Percentiles rank a stretch among this genome's conserved stretches.
phyloP scores from a whole-genome alignment of 148 eudicot species.

The Heliamphora exappendiculata region DNA sequence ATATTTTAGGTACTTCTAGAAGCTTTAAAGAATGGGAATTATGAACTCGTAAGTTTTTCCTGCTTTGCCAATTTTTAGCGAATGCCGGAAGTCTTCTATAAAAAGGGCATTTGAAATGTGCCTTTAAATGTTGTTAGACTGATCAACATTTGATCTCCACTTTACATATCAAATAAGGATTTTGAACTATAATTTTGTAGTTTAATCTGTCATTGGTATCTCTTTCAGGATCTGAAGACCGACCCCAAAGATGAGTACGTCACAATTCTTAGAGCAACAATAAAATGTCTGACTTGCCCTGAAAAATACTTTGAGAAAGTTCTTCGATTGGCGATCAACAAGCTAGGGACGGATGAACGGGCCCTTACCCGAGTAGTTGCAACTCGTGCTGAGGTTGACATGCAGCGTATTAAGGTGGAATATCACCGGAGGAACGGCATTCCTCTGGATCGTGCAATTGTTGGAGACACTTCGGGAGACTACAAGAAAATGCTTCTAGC shows the following conservation, averaged over 20 bases:
- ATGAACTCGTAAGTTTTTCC: not conserved
- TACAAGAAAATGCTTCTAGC: constrained; percentile 76
- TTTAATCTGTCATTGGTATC: not conserved
- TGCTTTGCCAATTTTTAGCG: not conserved
- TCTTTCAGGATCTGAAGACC: constrained; percentile 57
- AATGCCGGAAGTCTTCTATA: not conserved
- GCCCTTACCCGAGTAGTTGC: constrained; percentile 81
- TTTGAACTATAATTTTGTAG: not conserved
- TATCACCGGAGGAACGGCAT: constrained; percentile 72
- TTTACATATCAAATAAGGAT: not conserved
- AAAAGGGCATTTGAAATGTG: not conserved
- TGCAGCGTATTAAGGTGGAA: constrained; percentile 68
- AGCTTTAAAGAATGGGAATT: not conserved
- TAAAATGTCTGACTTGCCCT: constrained; percentile 71
- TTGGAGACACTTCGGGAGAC: constrained; percentile 75
- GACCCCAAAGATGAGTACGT: constrained; percentile 70
- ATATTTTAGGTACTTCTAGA: not conserved
- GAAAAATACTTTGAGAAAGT: constrained; percentile 81
- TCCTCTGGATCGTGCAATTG: constrained; percentile 59
- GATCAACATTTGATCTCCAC: not conserved
- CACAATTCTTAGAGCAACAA: constrained; percentile 52
- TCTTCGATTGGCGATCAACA: constrained; percentile 64
- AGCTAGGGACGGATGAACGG: constrained; percentile 76
- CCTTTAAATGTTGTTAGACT: not conserved
- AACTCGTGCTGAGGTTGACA: constrained; percentile 77